These are phyloP conservation scores for Cryptosporidium canis DNA, from an alignment of 169 alveolate genomes.

Conservation along the genomic window DNA sequence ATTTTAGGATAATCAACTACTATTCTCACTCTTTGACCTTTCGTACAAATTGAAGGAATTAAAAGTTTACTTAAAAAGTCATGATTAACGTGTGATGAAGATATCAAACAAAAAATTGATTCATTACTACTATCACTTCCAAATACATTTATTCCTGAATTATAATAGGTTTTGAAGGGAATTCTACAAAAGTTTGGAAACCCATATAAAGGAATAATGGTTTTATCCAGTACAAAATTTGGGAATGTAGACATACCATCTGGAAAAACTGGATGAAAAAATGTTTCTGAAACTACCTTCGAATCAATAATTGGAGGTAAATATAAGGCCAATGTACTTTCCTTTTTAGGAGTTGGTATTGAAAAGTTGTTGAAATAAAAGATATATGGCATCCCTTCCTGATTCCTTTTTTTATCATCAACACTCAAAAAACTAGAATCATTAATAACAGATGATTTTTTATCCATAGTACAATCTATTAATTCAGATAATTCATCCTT, in stretches of 20 bases:
- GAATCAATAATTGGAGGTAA: conserved; percentile 7
- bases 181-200: conserved; percentile 29
- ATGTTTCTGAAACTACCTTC: conserved; percentile 19
- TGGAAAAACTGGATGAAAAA: conserved; percentile 26
- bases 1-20: conserved; percentile 42
- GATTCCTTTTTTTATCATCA: neutral
- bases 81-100: neutral
- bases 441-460: neutral
- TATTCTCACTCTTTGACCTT: neutral
- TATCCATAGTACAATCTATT: neutral
- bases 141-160: conserved; percentile 20
- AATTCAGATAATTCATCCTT: conserved; percentile 1
- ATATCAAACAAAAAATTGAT: conserved; percentile 5
- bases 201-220: neutral
- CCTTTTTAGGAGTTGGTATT: neutral
- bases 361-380: conserved; percentile 6
- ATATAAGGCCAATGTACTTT: conserved; percentile 2
- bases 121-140: conserved; percentile 37
- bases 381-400: neutral
- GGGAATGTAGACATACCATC: conserved; percentile 12
- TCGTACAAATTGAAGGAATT: neutral
- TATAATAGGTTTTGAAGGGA: neutral
- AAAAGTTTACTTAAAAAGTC: neutral
- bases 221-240: neutral
- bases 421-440: neutral